Evolutionary conservation across 2,329 filamentous ascomycete genomes (phyloP).

Genomic region (Colletotrichum neosansevieriae): DNA sequence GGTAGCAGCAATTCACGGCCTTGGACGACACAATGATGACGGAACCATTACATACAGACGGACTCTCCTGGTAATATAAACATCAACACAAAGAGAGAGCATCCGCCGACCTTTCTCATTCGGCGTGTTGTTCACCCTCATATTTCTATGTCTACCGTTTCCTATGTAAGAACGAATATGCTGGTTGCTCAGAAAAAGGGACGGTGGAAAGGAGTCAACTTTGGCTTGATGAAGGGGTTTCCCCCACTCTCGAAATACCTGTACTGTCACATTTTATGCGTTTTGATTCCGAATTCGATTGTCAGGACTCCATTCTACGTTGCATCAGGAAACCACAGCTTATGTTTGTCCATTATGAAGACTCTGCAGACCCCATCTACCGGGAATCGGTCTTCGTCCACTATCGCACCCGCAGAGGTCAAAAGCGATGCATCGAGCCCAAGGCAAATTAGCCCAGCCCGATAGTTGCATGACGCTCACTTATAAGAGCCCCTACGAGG

Average conservation of each 20-base stretch:
- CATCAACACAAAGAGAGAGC: not conserved
- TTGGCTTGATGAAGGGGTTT: not conserved
- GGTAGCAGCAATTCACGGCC: slow-evolving; percentile 17
- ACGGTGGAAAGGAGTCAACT: slow-evolving; percentile 8
- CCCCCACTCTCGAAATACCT: slow-evolving; percentile 20
- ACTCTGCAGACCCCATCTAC: not conserved
- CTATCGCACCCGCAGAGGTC: no score
- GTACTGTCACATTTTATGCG: slow-evolving; percentile 4
- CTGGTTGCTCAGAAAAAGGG: not conserved
- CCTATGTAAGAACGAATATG: not conserved
- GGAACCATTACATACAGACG: slow-evolving; percentile 25
- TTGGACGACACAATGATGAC: slow-evolving; percentile 36
- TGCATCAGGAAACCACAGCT: no score
- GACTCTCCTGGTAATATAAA: slow-evolving; percentile 25
- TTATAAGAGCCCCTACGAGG: no score
- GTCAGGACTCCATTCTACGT: not conserved
- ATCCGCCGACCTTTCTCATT: slow-evolving; percentile 12
- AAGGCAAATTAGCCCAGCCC: no score
- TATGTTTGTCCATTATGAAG: not conserved
- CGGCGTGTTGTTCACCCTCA: slow-evolving; percentile 15
- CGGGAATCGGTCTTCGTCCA: no score
- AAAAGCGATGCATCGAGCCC: no score
- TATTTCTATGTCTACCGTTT: not conserved
- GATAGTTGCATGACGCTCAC: no score
- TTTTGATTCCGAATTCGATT: not conserved